Percentiles rank a stretch among this genome's conserved stretches.
Conservation (phyloP, 306 rosid species). For the Quercus variabilis region DNA sequence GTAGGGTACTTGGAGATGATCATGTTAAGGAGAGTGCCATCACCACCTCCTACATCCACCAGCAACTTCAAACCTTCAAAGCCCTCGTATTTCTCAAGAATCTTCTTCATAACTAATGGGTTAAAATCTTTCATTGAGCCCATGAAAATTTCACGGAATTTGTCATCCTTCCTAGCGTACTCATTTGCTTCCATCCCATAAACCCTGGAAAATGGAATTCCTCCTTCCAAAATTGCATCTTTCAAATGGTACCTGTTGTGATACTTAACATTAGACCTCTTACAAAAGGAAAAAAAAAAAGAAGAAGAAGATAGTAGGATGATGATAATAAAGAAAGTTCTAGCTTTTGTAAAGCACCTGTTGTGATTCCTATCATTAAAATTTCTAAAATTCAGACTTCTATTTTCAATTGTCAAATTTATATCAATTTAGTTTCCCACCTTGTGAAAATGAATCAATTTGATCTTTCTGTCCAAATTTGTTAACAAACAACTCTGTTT, state of each 20-base stretch:
- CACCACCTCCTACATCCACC: slow-evolving; percentile 27
- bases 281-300: background rate
- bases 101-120: background rate
- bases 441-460: too few relatives aligned
- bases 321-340: background rate
- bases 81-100: slow-evolving; percentile 8
- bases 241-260: slow-evolving; percentile 19
- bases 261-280: background rate
- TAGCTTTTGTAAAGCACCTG: background rate
- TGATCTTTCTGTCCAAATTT: too few relatives aligned
- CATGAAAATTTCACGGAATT: slow-evolving; percentile 5
- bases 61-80: slow-evolving; percentile 25
- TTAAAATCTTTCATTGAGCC: slow-evolving; percentile 19
- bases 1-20: slow-evolving; percentile 28
- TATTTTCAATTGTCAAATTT: too few relatives aligned
- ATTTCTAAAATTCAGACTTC: too few relatives aligned
- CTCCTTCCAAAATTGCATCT: slow-evolving; percentile 29
- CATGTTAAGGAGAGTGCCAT: slow-evolving; percentile 18
- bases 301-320: background rate
- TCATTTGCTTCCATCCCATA: slow-evolving; percentile 12
- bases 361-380: too few relatives aligned
- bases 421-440: too few relatives aligned
- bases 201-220: slow-evolving; percentile 14
- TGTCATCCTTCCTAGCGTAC: slow-evolving; percentile 10
- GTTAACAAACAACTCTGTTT: too few relatives aligned